Percentiles rank a stretch among this genome's conserved stretches.
Evolutionary conservation across 2,329 filamentous ascomycete species (phyloP).

Genomic region (Trichoderma sp.): DNA sequence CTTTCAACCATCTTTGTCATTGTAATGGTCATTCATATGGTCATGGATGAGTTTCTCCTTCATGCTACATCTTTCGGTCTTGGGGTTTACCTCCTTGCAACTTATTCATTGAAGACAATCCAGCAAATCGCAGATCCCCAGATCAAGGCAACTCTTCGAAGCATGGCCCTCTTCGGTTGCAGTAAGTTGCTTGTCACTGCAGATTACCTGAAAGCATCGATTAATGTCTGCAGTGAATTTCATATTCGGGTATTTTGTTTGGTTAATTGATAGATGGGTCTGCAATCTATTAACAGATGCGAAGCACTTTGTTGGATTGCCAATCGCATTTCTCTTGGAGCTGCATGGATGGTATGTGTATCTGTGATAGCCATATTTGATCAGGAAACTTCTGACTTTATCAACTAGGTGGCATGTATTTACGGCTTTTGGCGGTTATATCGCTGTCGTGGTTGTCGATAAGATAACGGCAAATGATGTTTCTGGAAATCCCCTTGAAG

Average conservation of each 20-base stretch:
- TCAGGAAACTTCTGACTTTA: background rate
- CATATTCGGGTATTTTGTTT: background rate
- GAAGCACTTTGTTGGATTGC: background rate
- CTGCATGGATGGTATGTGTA: background rate
- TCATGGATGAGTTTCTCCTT: constrained; percentile 43
- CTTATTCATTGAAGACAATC: background rate
- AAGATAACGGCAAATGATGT: too few species aligned
- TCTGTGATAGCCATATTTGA: background rate
- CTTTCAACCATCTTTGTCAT: constrained; percentile 29
- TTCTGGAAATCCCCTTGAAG: too few species aligned
- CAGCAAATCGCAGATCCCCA: background rate
- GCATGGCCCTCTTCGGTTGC: background rate
- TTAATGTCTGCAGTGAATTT: background rate
- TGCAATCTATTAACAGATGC: background rate
- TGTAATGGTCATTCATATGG: constrained; percentile 42
- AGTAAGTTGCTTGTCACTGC: background rate
- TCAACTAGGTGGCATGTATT: background rate
- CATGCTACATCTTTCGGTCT: constrained; percentile 38
- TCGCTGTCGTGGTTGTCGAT: background rate
- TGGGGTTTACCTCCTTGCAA: constrained; percentile 27
- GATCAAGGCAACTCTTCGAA: background rate
- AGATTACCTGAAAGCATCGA: background rate
- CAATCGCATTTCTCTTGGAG: background rate
- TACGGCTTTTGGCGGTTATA: background rate
- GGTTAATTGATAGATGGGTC: background rate